Base-by-base conservation (phyloP, 495 filamentous ascomycete species). In the Trypethelium eluteriae region DNA sequence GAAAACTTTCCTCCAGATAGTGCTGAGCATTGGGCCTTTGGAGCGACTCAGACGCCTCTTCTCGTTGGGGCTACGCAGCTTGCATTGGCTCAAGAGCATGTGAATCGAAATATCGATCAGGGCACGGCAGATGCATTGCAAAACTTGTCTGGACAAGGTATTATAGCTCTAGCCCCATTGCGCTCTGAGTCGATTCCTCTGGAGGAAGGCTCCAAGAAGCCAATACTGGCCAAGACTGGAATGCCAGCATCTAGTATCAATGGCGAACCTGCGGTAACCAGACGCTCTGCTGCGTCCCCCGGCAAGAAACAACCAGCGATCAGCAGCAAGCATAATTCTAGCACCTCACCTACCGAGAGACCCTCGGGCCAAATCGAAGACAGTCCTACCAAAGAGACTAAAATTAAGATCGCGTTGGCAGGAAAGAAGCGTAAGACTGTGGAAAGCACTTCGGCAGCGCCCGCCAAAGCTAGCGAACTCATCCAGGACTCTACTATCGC, bases 11-110 rank as follows among this genome's bases (percentile, higher is more conserved):
- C 77, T 64, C 73, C 74, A 47, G 78, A 80, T 64, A 79, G 75
- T 47, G 81, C 84, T 6, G 70, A 76, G 38, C 77, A 79, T 16
- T 95, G 90, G 88, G 83, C 88, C 2, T 80, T 96, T 3, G 82
- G 86, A 39, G 70, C 74, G 1, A 65, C 68, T 0, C 65, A 63
- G 9, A 38, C 66, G 25, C 77, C 76, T 1, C 39, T 73, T 4
- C 64, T 76, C 35, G 75, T 85, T 7, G 86, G 85, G 2, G 79
- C 85, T 12, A 80, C 82, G 0, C 85, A 87, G 62, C 76, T 88
- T 25, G 76, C 81, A 39, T 72, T 78, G 38, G 84, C 85, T 1
- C 88, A 90, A 69, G 77, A 80, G 39, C 80, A 81, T 67, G 80
- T 90, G 11, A 86, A 85, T 49, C 71, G 78, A 9, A 79, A 85